Conservation (phyloP, 805 yeast genomes). For the Priceomyces carsonii region DNA sequence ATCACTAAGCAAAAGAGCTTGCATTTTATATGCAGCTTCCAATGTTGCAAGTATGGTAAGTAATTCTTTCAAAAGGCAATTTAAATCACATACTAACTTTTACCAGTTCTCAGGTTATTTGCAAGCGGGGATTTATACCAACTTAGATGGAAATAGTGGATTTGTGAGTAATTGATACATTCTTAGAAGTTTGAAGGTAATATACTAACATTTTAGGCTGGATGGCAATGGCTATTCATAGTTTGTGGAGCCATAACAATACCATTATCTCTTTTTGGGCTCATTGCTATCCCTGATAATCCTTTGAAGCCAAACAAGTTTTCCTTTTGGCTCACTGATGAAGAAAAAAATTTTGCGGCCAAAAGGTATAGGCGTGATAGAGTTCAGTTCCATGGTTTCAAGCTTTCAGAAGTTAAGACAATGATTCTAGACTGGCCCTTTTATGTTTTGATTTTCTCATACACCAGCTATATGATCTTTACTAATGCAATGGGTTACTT, state of each 20-base stretch:
- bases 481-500: slow-evolving; percentile 8
- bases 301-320: slow-evolving; percentile 35
- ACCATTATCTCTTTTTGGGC: slow-evolving; percentile 53
- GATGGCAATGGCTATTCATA: slow-evolving; percentile 64
- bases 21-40: slow-evolving; percentile 7
- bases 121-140: slow-evolving; percentile 49
- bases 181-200: neutral
- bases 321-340: slow-evolving; percentile 15
- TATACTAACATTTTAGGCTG: slow-evolving; percentile 24
- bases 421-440: slow-evolving; percentile 8
- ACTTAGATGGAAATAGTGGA: slow-evolving; percentile 43
- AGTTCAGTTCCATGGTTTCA: slow-evolving; percentile 6
- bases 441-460: slow-evolving; percentile 6
- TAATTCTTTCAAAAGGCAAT: neutral
- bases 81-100: slow-evolving; percentile 4
- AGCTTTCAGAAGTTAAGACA: slow-evolving; percentile 2
- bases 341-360: slow-evolving; percentile 12
- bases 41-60: slow-evolving; percentile 8
- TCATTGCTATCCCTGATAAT: slow-evolving; percentile 52
- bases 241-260: slow-evolving; percentile 56
- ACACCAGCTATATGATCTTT: slow-evolving; percentile 8
- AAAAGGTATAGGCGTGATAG: slow-evolving; percentile 3
- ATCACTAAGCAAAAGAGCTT: slow-evolving; percentile 6
- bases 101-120: slow-evolving; percentile 19
- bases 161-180: slow-evolving; percentile 14